Percentiles rank a stretch among this genome's conserved stretches.
Evolutionary conservation across 805 yeast genomes (phyloP).

Genomic region (Scheffersomyces spartinae): DNA sequence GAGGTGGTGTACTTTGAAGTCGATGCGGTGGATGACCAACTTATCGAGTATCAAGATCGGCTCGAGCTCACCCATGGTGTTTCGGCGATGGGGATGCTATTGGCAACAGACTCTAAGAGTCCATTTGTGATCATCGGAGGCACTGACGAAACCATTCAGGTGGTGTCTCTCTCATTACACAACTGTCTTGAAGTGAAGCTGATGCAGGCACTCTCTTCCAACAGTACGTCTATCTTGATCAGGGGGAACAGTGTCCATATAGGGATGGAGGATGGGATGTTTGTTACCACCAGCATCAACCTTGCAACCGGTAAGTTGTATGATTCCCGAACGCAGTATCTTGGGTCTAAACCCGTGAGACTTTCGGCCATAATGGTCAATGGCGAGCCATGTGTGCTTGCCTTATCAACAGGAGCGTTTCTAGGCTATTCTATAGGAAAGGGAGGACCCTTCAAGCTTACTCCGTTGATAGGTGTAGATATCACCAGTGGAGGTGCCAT

Average conservation of each 20-base stretch:
- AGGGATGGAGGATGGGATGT: constrained; percentile 79
- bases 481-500: constrained; percentile 41
- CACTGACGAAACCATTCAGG: constrained; percentile 57
- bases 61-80: constrained; percentile 42
- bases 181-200: constrained; percentile 49
- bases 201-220: constrained; percentile 54
- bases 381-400: constrained; percentile 28
- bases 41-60: constrained; percentile 60
- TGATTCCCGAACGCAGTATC: constrained; percentile 56
- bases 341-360: constrained; percentile 58
- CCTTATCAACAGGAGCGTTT: constrained; percentile 47
- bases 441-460: constrained; percentile 26
- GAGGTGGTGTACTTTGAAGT: constrained; percentile 78
- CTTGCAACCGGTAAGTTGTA: constrained; percentile 41
- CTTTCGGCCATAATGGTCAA: constrained; percentile 26
- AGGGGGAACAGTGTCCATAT: too few species aligned
- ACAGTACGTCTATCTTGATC: constrained; percentile 16
- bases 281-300: constrained; percentile 52
- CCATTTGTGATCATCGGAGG: constrained; percentile 60
- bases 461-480: constrained; percentile 34
- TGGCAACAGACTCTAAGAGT: constrained; percentile 42
- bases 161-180: constrained; percentile 50
- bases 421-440: constrained; percentile 32
- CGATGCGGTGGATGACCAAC: constrained; percentile 42
- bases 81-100: constrained; percentile 29